These are phyloP conservation scores for Beta vulgaris DNA, from an alignment of 148 eudicot genomes.

Conservation along the genomic window DNA sequence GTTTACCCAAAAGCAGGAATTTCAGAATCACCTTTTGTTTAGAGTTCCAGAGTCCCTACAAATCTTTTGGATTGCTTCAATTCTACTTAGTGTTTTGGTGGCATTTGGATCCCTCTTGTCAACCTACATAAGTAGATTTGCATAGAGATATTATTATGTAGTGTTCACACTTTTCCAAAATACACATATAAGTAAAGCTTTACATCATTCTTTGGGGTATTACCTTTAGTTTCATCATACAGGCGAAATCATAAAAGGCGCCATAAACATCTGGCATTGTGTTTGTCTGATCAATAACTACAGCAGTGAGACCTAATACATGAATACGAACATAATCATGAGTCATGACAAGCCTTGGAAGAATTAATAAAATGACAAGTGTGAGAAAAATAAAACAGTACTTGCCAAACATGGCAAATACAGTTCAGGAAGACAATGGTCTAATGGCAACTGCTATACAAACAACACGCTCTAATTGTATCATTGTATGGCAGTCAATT, in stretches of 20 bases:
- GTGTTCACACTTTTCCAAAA: too few species aligned
- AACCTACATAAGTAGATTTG: constrained; percentile 39
- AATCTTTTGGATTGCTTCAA: constrained; percentile 58
- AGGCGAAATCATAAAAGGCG: constrained; percentile 72
- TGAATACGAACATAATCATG: not conserved
- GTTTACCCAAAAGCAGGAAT: not conserved
- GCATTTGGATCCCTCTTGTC: constrained; percentile 76
- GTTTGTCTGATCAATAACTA: constrained; percentile 60
- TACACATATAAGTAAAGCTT: too few species aligned
- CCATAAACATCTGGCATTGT: constrained; percentile 83
- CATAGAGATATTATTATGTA: not conserved
- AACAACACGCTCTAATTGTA: too few species aligned
- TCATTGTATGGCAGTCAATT: too few species aligned
- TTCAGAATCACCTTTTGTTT: constrained; percentile 45
- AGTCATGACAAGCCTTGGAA: too few species aligned
- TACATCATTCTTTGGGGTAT: not conserved
- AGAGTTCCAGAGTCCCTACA: constrained; percentile 77
- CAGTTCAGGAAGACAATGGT: not conserved
- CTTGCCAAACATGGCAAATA: not conserved
- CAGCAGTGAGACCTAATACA: constrained; percentile 71
- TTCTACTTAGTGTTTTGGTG: constrained; percentile 49
- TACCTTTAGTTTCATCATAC: constrained; percentile 75
- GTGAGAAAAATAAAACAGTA: not conserved
- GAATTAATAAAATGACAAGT: not conserved
- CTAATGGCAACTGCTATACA: too few species aligned